Evolutionary conservation across 2,329 filamentous ascomycete genomes (phyloP).

Genomic region (Diaporthe caulivora): DNA sequence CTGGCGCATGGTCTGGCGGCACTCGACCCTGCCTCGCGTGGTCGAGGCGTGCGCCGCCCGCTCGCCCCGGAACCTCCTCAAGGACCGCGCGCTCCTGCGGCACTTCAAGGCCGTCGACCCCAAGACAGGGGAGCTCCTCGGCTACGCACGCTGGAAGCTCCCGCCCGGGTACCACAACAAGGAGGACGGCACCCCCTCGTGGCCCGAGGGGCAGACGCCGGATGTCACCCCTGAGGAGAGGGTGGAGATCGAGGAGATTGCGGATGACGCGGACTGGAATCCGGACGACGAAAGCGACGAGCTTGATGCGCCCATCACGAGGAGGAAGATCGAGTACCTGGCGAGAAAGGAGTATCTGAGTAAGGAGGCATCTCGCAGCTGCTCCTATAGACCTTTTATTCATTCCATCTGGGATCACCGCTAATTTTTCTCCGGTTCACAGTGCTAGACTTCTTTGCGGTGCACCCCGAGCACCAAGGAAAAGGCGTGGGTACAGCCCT

Average conservation of each 20-base stretch:
- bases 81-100: conserved; percentile 37
- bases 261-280: conserved; percentile 39
- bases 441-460: conserved; percentile 46
- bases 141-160: conserved; percentile 43
- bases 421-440: not conserved
- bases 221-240: conserved; percentile 38
- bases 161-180: conserved; percentile 12
- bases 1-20: conserved; percentile 40
- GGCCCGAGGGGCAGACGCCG: conserved; percentile 41
- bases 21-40: conserved; percentile 25
- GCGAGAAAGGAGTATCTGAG: conserved; percentile 40
- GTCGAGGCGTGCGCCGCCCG: conserved; percentile 26
- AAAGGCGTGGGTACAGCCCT: conserved; percentile 43
- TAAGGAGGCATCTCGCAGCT: not conserved
- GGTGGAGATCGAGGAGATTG: conserved; percentile 33
- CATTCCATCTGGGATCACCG: not conserved
- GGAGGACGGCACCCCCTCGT: conserved; percentile 19
- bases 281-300: conserved; percentile 30
- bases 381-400: no score
- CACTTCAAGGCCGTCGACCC: conserved; percentile 44
- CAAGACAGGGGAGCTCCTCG: conserved; percentile 41
- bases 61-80: conserved; percentile 40
- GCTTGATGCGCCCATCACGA: conserved; percentile 36
- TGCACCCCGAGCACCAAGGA: conserved; percentile 43
- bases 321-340: conserved; percentile 34